phyloP scores from a whole-genome alignment of 2,329 filamentous ascomycete species.

The Colletotrichum sp. region DNA sequence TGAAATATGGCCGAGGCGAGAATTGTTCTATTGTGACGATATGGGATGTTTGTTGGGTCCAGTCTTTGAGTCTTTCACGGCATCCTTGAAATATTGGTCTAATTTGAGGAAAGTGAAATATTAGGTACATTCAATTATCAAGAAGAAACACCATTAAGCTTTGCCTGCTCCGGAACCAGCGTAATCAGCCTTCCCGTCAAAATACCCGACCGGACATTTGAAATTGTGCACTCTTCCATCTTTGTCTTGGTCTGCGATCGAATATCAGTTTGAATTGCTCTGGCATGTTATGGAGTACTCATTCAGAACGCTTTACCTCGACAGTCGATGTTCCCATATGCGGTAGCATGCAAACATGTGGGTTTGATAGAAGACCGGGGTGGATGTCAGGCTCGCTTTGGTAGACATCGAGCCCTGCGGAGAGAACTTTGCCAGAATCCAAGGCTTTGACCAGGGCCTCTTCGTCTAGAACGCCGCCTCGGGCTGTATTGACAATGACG shows the following conservation, averaged over 20 bases:
- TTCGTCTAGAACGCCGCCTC: background rate
- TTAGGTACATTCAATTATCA: background rate
- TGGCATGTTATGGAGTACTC: background rate
- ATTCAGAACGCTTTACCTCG: background rate
- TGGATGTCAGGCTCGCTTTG: background rate
- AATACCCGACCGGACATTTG: background rate
- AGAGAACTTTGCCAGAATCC: background rate
- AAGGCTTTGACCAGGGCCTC: background rate
- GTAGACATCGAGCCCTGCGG: background rate
- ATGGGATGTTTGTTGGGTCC: background rate
- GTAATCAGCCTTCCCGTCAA: background rate
- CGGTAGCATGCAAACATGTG: background rate
- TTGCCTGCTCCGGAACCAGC: background rate
- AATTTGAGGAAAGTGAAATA: background rate
- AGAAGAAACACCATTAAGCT: background rate
- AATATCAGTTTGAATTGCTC: background rate
- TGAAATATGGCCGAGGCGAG: background rate
- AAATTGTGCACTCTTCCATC: background rate
- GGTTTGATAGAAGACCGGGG: background rate
- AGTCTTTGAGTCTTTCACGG: background rate
- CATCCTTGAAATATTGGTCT: background rate
- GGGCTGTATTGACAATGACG: background rate
- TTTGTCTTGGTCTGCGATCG: background rate
- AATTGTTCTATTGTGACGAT: background rate
- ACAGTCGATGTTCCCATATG: background rate